A percentile compares a stretch with the other conserved stretches of the same genome.
phyloP scores from a whole-genome alignment of 495 filamentous ascomycete species.

The Staphylotrichum tortipilum region DNA sequence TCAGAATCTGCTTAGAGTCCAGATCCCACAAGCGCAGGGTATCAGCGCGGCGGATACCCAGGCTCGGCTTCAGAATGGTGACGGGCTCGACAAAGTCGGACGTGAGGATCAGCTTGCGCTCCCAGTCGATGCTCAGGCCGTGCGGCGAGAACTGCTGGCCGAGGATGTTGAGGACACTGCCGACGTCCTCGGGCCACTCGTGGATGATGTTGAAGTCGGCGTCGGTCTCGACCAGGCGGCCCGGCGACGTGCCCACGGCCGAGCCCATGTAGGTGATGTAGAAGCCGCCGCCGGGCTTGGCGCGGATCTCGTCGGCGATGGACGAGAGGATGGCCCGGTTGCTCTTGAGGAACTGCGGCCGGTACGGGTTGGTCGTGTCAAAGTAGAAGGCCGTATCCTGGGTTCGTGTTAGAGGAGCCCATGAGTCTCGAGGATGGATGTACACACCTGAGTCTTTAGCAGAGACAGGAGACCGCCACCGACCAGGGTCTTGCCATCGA shows the following conservation, averaged over 20 bases:
- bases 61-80: constrained; percentile 49
- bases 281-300: constrained; percentile 56
- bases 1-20: constrained; percentile 42
- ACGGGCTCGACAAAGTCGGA: constrained; percentile 56
- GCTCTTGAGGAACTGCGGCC: constrained; percentile 49
- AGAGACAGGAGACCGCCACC: constrained; percentile 54
- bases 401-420: background rate
- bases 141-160: constrained; percentile 53
- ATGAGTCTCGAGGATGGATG: background rate
- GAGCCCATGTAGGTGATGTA: constrained; percentile 48
- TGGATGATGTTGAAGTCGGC: constrained; percentile 52
- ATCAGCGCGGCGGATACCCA: constrained; percentile 43
- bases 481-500: constrained; percentile 52
- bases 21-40: constrained; percentile 55
- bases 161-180: constrained; percentile 44
- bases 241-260: constrained; percentile 49
- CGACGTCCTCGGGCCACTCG: constrained; percentile 50
- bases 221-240: constrained; percentile 53
- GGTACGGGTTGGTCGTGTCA: constrained; percentile 49
- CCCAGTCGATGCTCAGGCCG: constrained; percentile 50
- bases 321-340: constrained; percentile 49
- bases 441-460: constrained; percentile 37
- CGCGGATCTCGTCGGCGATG: constrained; percentile 55
- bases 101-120: constrained; percentile 49
- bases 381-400: constrained; percentile 60